phyloP scores from a whole-genome alignment of 768 basidiomycete genomes.

The Psilocybe cyanescens region DNA sequence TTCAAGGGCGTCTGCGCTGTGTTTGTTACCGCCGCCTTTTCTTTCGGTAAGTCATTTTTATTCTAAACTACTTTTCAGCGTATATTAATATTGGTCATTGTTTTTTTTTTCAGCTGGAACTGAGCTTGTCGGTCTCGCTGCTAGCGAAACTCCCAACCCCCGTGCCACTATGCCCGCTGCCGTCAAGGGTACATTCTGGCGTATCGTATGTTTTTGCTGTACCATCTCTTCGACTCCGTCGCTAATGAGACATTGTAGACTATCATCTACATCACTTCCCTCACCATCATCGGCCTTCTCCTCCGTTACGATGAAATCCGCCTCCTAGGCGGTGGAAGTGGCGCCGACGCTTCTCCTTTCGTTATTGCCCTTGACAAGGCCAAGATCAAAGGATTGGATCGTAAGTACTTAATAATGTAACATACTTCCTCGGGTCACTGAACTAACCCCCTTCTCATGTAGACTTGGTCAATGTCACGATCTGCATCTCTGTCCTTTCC shows the following conservation, averaged over 20 bases:
- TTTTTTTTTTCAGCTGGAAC: constrained; percentile 38
- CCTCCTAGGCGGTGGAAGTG: constrained; percentile 40
- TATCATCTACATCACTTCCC: constrained; percentile 46
- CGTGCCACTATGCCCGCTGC: constrained; percentile 46
- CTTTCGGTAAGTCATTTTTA: constrained; percentile 33
- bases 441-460: constrained; percentile 1
- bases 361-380: constrained; percentile 46
- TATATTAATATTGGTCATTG: not conserved
- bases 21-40: constrained; percentile 51
- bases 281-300: constrained; percentile 46
- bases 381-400: constrained; percentile 43
- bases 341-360: constrained; percentile 48
- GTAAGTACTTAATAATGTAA: constrained; percentile 24
- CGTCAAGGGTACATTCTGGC: constrained; percentile 54
- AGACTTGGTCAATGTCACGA: constrained; percentile 46
- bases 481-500: constrained; percentile 49
- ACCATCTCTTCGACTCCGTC: not conserved
- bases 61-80: not conserved
- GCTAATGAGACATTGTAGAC: constrained; percentile 29
- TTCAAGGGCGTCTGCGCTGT: constrained; percentile 50
- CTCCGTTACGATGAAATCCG: constrained; percentile 40
- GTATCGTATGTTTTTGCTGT: constrained; percentile 35
- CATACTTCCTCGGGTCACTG: not conserved
- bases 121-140: constrained; percentile 50
- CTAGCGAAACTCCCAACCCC: constrained; percentile 50